Evolutionary conservation across 495 filamentous ascomycete species (phyloP), one percentile per base, ranked within the genome.

Genomic region (Friedmanniomyces simplex): DNA sequence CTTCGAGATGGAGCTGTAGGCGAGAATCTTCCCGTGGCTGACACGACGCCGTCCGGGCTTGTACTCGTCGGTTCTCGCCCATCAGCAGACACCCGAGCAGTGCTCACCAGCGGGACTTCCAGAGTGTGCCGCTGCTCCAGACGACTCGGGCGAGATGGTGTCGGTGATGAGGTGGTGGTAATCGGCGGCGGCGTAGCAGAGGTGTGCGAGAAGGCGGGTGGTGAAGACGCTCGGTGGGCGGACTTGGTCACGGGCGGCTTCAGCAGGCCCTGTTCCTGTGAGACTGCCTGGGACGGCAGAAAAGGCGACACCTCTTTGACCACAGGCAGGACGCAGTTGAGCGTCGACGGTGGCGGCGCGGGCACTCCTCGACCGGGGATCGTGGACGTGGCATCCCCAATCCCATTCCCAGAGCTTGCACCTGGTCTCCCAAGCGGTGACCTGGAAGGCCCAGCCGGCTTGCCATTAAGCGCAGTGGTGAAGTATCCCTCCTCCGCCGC

Each of bases 81-180:
- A 51, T 85, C 82, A 52, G 76, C 73, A 48, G 81, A 82, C 52
- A 70, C 75, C 48, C 80, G 76, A 34, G 67, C 70, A 63, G 77
- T 77, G n/a, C 74, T 71, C 0, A 72, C 67, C 72, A 83, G 77
- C 59, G 93, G 86, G 1, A 97, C 89, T 68, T 97, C 89, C 26
- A 97, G 71, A 0, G 91, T 96, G 71, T 96, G 87, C 55, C 93
- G 84, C 50, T 97, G 89, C 66, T 85, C 84, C 53, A 89, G 66
- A 1, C 78, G 74, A 46, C 72, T 60, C 16, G 73, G 66, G 12
- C 69, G 69, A 21, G 49, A 25, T 3, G 43, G 48, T 20, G 34
- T 12, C n/a, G 46, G 37, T 36, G 54, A 43, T 71, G 60, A 77
- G 66, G 59, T 71, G 73, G 30, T 72, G 16, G 76, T 66, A 13